Conservation (phyloP, 306 rosid species). For the Vigna reflexopilosa region DNA sequence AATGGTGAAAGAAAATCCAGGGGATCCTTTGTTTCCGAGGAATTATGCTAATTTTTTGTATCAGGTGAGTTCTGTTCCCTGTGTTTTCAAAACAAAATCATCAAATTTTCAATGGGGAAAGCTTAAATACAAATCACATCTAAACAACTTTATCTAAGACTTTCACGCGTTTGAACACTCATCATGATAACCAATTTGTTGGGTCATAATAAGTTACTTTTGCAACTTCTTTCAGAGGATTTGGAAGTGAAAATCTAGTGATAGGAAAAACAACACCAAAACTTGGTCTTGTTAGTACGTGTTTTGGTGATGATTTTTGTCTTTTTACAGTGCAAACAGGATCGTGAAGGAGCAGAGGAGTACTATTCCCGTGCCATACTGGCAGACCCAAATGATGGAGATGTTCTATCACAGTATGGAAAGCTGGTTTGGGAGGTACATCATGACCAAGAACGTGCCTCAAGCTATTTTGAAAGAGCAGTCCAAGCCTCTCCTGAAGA, state of each 20-base stretch:
- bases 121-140: neutral
- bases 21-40: slow-evolving; percentile 75
- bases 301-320: slow-evolving; percentile 26
- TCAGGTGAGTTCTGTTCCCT: slow-evolving; percentile 54
- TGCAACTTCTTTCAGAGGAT: neutral
- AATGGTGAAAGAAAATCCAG: slow-evolving; percentile 83
- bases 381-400: slow-evolving; percentile 82
- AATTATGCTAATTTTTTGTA: slow-evolving; percentile 81
- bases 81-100: neutral
- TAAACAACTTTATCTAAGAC: neutral
- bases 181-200: neutral
- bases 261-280: neutral
- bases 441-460: slow-evolving; percentile 72
- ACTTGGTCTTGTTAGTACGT: slow-evolving; percentile 19
- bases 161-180: neutral
- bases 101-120: neutral
- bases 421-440: slow-evolving; percentile 81
- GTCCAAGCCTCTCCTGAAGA: slow-evolving; percentile 81
- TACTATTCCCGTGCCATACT: slow-evolving; percentile 82
- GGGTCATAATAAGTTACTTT: neutral
- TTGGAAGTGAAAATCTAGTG: neutral
- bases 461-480: slow-evolving; percentile 73
- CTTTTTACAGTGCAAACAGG: slow-evolving; percentile 64
- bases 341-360: slow-evolving; percentile 63
- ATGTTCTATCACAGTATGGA: slow-evolving; percentile 75